Percentiles rank a stretch among this genome's conserved stretches.
Conservation (phyloP, 1,139 yeast genomes). For the Yamadazyma triangularis region DNA sequence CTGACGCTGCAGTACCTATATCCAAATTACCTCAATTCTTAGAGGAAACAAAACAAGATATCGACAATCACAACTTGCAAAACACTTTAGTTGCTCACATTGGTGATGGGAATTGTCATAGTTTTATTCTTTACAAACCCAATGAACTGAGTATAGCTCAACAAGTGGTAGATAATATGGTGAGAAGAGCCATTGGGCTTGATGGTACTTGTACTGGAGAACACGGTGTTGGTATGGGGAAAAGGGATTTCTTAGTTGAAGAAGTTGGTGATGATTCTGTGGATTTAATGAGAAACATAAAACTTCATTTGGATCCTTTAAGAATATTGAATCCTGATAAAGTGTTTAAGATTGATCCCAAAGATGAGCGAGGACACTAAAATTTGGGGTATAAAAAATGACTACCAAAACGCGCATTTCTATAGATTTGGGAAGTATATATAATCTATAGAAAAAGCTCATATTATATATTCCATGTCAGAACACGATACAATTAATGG, state of each 20-base stretch:
- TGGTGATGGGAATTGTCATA: constrained; percentile 29
- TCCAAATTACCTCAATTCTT: constrained; percentile 23
- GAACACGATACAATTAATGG: too few relatives aligned
- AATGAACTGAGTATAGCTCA: constrained; percentile 41
- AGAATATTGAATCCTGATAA: constrained; percentile 77
- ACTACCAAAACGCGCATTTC: too few relatives aligned
- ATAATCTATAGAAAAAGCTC: too few relatives aligned
- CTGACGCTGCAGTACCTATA: constrained; percentile 31
- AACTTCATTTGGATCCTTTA: constrained; percentile 67
- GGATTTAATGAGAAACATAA: constrained; percentile 70
- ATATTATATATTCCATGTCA: too few relatives aligned
- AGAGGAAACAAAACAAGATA: constrained; percentile 22
- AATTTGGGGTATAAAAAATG: not conserved
- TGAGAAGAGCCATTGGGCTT: constrained; percentile 56
- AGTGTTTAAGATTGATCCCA: constrained; percentile 60
- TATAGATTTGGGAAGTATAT: too few relatives aligned
- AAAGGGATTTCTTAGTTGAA: constrained; percentile 56
- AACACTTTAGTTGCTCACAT: constrained; percentile 29
- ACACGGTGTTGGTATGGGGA: constrained; percentile 85
- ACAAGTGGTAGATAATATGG: constrained; percentile 61
- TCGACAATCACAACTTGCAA: constrained; percentile 18
- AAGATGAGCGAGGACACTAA: constrained; percentile 23
- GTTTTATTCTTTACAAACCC: constrained; percentile 23
- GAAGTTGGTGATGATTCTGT: constrained; percentile 69
- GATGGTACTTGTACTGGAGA: constrained; percentile 93